Evolutionary conservation across 139 green algal genomes (phyloP).

Genomic region (Yamagishiella unicocca): DNA sequence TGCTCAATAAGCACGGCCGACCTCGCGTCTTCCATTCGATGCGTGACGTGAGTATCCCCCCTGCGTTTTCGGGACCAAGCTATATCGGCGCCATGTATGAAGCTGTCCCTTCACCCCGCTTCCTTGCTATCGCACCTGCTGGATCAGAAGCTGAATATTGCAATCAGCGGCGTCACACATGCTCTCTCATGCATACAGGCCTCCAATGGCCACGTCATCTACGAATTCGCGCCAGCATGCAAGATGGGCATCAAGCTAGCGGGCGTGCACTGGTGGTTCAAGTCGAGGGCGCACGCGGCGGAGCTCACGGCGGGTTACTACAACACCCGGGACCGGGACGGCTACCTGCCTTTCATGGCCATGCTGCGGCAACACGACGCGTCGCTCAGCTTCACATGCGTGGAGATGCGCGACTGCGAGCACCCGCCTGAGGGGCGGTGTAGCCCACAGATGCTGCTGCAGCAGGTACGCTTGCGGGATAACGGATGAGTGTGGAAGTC

Average conservation of each 20-base stretch:
- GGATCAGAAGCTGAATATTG: too few relatives aligned
- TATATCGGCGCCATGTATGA: too few relatives aligned
- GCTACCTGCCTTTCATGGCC: slow-evolving; percentile 82
- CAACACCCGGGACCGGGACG: slow-evolving; percentile 93
- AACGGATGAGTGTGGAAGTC: too few relatives aligned
- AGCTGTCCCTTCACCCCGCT: too few relatives aligned
- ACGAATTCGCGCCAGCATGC: slow-evolving; percentile 78
- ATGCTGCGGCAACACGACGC: slow-evolving; percentile 78
- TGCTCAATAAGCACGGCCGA: slow-evolving; percentile 74
- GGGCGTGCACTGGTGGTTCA: slow-evolving; percentile 99
- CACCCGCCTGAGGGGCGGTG: slow-evolving; percentile 92
- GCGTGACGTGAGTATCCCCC: slow-evolving; percentile 52
- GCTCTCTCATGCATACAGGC: slow-evolving; percentile 49
- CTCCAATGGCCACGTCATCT: slow-evolving; percentile 69
- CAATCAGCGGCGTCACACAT: too few relatives aligned
- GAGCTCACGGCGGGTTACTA: slow-evolving; percentile 99
- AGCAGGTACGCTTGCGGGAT: slow-evolving; percentile 63
- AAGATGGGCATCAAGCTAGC: slow-evolving; percentile 93
- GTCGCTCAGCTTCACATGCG: slow-evolving; percentile 95
- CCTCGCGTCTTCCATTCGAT: slow-evolving; percentile 72
- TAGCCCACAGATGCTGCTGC: slow-evolving; percentile 89
- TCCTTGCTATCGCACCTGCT: too few relatives aligned
- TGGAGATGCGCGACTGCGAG: slow-evolving; percentile 99
- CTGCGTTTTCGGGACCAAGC: too few relatives aligned
- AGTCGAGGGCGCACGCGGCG: slow-evolving; percentile 91